Evolutionary conservation across 495 filamentous ascomycete species (phyloP), one percentile per base, ranked within the genome.

Genomic region (Cercophora samala): DNA sequence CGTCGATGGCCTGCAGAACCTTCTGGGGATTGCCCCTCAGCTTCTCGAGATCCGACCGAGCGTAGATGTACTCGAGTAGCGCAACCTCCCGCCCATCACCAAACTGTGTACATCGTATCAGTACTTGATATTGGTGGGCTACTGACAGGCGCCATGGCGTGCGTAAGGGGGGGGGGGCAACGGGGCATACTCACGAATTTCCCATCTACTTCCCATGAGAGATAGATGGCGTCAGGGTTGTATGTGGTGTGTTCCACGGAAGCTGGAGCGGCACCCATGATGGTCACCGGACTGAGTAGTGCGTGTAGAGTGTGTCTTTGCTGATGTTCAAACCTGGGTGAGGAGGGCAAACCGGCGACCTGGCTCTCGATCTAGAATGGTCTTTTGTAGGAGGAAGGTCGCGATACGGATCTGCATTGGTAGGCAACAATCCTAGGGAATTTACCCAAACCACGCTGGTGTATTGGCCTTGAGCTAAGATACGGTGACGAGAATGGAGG

Each of bases 41-140:
- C 19, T 84, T 74, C 11, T 87, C 83, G 18, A 81, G 69, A 18
- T 73, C 66, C 1, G 87, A 83, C 54, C 86, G 85, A 54, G 67
- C 72, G 72, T 89, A 89, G 55, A 96, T 80, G 73, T 84, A 90
- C 60, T 89, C 84, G 1, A 94, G 82, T 0, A 93, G 83, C 61
- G 90, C 87, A 37, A 87, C 83, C 70, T 94, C 90, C n/a, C 89
- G 85, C 52, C 89, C 89, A 71, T 90, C 87, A 67, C 91, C 82
- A 64, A 86, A 88, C 84, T 84, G 81, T 51, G 18, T 56, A 4
- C 8, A 56, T 56, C 18, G 22, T 46, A 46, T 46, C 37, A 46
- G 37, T 46, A 46, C 37, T 13, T 46, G 37, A 6, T 9, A 8
- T 18, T 46, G 37, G 37, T 2, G 53, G 53, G 4, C 53, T 5